phyloP scores from a whole-genome alignment of 1,284 basidiomycete species.

The Pseudozyma pruni region DNA sequence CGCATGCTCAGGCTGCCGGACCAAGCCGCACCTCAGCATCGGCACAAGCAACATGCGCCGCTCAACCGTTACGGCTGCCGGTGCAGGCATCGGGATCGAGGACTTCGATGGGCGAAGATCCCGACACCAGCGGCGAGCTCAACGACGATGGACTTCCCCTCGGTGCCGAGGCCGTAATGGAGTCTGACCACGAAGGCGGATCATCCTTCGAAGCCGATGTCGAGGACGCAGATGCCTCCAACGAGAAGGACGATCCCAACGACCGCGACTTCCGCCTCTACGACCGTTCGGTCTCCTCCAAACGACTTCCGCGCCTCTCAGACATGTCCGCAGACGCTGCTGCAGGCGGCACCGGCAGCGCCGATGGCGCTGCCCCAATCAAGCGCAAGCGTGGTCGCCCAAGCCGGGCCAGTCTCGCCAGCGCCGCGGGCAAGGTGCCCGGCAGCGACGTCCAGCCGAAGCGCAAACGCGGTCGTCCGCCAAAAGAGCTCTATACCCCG shows the following conservation, averaged over 20 bases:
- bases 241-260: slow-evolving; percentile 25
- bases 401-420: slow-evolving; percentile 14
- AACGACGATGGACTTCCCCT: slow-evolving; percentile 26
- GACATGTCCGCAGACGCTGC: neutral
- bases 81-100: too few species aligned
- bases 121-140: neutral
- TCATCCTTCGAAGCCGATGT: slow-evolving; percentile 17
- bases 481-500: slow-evolving; percentile 14
- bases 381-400: neutral
- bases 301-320: slow-evolving; percentile 6
- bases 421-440: slow-evolving; percentile 23
- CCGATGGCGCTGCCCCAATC: neutral
- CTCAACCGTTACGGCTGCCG: neutral
- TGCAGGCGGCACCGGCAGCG: neutral
- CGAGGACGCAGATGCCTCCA: slow-evolving; percentile 4
- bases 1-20: slow-evolving; percentile 1
- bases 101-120: neutral
- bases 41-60: neutral
- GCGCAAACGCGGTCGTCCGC: slow-evolving; percentile 21
- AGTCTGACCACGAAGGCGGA: slow-evolving; percentile 16
- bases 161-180: slow-evolving; percentile 32
- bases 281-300: neutral
- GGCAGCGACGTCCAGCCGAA: slow-evolving; percentile 3
- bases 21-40: slow-evolving; percentile 2
- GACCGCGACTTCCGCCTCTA: slow-evolving; percentile 27